Percentiles rank a stretch among this genome's conserved stretches.
phyloP scores from a whole-genome alignment of 257 asterid genomes.

The Solanum clarkiae region DNA sequence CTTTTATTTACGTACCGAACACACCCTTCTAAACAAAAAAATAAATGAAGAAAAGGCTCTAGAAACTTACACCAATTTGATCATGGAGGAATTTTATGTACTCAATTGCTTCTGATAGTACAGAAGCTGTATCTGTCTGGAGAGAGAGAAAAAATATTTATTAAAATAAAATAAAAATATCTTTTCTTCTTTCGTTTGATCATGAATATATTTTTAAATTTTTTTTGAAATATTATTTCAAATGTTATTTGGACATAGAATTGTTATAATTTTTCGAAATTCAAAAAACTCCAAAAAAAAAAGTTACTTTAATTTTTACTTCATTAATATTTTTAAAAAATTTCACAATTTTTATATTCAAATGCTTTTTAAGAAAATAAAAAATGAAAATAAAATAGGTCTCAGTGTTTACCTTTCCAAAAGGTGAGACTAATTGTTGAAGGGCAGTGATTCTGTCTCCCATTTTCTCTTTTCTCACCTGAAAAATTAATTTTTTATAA shows the following conservation, averaged over 20 bases:
- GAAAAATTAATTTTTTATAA: background rate
- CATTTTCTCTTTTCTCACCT: slow-evolving; percentile 76
- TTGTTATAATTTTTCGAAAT: background rate
- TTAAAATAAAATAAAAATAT: background rate
- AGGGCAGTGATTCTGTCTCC: slow-evolving; percentile 87
- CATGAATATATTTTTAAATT: no score
- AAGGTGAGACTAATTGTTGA: slow-evolving; percentile 85
- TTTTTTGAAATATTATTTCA: background rate
- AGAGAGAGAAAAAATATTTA: background rate
- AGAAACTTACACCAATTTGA: slow-evolving; percentile 60
- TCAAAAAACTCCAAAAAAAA: background rate
- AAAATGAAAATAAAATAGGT: background rate
- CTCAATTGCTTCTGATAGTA: slow-evolving; percentile 73
- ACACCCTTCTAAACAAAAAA: background rate
- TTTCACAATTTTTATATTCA: background rate
- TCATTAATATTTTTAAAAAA: no score
- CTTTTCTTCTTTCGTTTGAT: no score
- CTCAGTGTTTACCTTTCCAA: slow-evolving; percentile 60
- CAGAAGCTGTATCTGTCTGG: slow-evolving; percentile 98
- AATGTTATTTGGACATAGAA: background rate
- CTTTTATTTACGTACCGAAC: background rate
- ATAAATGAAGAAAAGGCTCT: background rate
- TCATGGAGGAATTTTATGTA: slow-evolving; percentile 81
- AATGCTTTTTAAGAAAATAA: no score
- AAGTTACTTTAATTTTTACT: no score